A percentile compares a stretch with the other conserved stretches of the same genome.
Conservation (phyloP, 805 yeast genomes). For the Spathaspora sp. region DNA sequence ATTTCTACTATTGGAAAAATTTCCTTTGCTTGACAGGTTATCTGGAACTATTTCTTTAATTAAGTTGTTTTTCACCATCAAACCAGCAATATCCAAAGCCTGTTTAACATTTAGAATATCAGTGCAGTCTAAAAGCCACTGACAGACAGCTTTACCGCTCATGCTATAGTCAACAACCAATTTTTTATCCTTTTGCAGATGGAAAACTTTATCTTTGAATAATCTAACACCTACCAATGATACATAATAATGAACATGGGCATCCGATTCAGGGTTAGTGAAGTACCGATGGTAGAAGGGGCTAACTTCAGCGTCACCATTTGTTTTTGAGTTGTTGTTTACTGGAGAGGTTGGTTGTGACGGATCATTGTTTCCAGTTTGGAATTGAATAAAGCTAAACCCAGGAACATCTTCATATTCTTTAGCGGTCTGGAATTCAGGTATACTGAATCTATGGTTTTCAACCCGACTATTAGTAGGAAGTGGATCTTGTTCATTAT, state of each 20-base stretch:
- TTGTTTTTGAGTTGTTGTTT: background rate
- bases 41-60: slow-evolving; percentile 45
- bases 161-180: slow-evolving; percentile 44
- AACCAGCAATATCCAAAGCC: slow-evolving; percentile 49
- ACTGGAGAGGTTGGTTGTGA: background rate
- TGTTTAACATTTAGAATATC: slow-evolving; percentile 55
- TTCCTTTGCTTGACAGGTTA: slow-evolving; percentile 11
- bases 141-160: slow-evolving; percentile 74
- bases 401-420: background rate
- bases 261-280: slow-evolving; percentile 84
- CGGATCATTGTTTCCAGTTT: background rate
- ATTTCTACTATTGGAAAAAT: slow-evolving; percentile 17
- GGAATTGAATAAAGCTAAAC: background rate
- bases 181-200: slow-evolving; percentile 12
- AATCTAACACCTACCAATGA: slow-evolving; percentile 64
- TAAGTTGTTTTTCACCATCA: slow-evolving; percentile 45
- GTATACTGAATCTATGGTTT: background rate
- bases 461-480: background rate
- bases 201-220: slow-evolving; percentile 40
- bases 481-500: slow-evolving; percentile 39
- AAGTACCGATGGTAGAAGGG: slow-evolving; percentile 77
- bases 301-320: slow-evolving; percentile 22
- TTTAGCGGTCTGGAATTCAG: background rate
- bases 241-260: slow-evolving; percentile 76
- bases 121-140: slow-evolving; percentile 90